phyloP scores from a whole-genome alignment of 495 filamentous ascomycete genomes.

The Margaritispora aquatica region DNA sequence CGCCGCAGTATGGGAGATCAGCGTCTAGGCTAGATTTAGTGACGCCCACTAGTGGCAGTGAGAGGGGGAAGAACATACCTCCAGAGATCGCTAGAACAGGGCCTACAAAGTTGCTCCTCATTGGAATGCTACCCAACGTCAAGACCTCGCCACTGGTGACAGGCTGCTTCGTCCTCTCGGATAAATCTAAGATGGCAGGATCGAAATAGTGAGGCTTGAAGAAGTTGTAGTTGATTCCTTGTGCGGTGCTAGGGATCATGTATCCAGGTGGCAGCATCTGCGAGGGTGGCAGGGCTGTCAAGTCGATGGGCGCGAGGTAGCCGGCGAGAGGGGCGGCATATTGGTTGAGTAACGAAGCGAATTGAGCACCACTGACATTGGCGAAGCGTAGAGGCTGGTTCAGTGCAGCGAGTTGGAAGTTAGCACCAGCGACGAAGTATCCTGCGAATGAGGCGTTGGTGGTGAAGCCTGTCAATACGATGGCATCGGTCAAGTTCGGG shows the following conservation, averaged over 20 bases:
- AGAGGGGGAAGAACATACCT: constrained; percentile 5
- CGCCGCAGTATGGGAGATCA: constrained; percentile 47
- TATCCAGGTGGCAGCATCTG: constrained; percentile 21
- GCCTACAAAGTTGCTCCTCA: constrained; percentile 18
- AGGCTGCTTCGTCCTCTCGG: constrained; percentile 42
- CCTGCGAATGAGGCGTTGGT: constrained; percentile 33
- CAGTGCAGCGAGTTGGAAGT: constrained; percentile 39
- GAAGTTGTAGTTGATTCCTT: constrained; percentile 32
- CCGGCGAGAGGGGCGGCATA: constrained; percentile 10
- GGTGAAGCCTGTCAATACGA: constrained; percentile 53
- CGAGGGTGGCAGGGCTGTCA: neutral
- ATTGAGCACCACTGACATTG: constrained; percentile 33
- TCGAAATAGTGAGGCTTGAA: constrained; percentile 44
- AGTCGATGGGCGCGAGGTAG: constrained; percentile 16
- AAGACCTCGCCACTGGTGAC: constrained; percentile 45
- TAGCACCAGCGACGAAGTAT: constrained; percentile 34
- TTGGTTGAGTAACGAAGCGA: constrained; percentile 27
- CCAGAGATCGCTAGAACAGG: constrained; percentile 31
- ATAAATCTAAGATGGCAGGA: constrained; percentile 30
- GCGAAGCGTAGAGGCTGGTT: constrained; percentile 36
- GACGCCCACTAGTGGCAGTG: neutral
- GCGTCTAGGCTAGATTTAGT: constrained; percentile 24
- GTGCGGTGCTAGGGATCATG: constrained; percentile 9
- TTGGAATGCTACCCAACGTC: constrained; percentile 30
- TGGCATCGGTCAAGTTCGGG: constrained; percentile 46